Evolutionary conservation across 495 filamentous ascomycete species (phyloP).

Genomic region (Aspergillus sparsus): DNA sequence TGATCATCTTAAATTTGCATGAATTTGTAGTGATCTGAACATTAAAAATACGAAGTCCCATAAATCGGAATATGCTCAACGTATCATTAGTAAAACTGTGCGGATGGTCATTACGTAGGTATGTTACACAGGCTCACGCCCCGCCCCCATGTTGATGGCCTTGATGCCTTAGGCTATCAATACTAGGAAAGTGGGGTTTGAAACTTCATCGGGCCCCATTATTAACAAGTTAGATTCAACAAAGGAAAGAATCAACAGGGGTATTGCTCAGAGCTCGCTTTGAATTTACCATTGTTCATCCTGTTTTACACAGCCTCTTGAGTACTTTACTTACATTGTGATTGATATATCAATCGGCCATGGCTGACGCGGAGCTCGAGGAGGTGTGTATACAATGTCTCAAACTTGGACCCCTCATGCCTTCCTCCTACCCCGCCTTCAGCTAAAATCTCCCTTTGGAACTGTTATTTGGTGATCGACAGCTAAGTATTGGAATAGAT

Average conservation of each 20-base stretch:
- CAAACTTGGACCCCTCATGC: background rate
- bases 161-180: conserved; percentile 24
- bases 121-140: background rate
- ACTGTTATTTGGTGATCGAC: background rate
- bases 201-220: conserved; percentile 9
- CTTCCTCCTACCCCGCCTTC: background rate
- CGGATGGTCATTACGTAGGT: conserved; percentile 5
- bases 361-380: conserved; percentile 88
- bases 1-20: no score
- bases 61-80: no score
- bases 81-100: no score
- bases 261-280: background rate
- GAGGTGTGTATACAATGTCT: conserved; percentile 51
- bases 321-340: background rate
- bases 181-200: conserved; percentile 20
- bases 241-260: background rate
- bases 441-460: no score
- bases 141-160: conserved; percentile 14
- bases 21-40: no score
- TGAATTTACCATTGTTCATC: no score
- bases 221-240: no score
- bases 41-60: no score
- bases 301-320: no score
- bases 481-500: conserved; percentile 56
- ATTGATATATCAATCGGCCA: conserved; percentile 30